Percentiles rank a stretch among this genome's conserved stretches.
Evolutionary conservation across 495 filamentous ascomycete species (phyloP).

Genomic region (Entonaema liquescens): DNA sequence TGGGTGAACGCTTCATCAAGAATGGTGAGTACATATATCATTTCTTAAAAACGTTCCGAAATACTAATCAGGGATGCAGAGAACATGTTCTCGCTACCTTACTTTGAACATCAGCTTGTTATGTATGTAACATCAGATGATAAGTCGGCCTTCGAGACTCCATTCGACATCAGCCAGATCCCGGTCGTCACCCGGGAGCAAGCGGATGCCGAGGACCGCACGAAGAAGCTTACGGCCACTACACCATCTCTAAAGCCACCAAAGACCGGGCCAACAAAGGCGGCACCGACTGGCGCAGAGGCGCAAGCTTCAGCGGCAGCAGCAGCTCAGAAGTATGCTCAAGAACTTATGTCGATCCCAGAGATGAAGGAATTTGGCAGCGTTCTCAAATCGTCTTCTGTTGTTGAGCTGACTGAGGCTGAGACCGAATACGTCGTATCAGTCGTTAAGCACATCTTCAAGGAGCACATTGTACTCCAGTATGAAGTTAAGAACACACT

Average conservation of each 20-base stretch:
- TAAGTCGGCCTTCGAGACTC: slow-evolving; percentile 80
- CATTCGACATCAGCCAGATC: slow-evolving; percentile 90
- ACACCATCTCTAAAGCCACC: slow-evolving; percentile 96
- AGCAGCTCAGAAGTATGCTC: slow-evolving; percentile 83
- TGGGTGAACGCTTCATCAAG: slow-evolving; percentile 85
- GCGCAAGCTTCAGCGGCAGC: slow-evolving; percentile 75
- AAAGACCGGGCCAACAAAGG: slow-evolving; percentile 81
- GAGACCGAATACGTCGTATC: slow-evolving; percentile 97
- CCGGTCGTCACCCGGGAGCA: slow-evolving; percentile 97
- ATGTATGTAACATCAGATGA: slow-evolving; percentile 95
- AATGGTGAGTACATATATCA: slow-evolving; percentile 69
- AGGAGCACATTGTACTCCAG: slow-evolving; percentile 93
- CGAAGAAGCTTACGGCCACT: slow-evolving; percentile 91
- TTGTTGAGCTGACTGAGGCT: slow-evolving; percentile 92
- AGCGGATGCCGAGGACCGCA: slow-evolving; percentile 95
- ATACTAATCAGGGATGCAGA: slow-evolving; percentile 56
- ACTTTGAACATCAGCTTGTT: slow-evolving; percentile 96
- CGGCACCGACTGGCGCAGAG: slow-evolving; percentile 73
- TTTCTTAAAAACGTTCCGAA: slow-evolving; percentile 43
- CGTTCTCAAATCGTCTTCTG: slow-evolving; percentile 85
- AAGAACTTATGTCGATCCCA: slow-evolving; percentile 86
- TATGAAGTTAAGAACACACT: slow-evolving; percentile 99
- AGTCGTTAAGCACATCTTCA: slow-evolving; percentile 96
- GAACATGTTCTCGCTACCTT: slow-evolving; percentile 90
- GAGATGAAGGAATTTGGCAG: slow-evolving; percentile 88